These are phyloP conservation scores for Curvularia hawaiiensis DNA, from an alignment of 2,329 filamentous ascomycete genomes.

Conservation along the genomic window DNA sequence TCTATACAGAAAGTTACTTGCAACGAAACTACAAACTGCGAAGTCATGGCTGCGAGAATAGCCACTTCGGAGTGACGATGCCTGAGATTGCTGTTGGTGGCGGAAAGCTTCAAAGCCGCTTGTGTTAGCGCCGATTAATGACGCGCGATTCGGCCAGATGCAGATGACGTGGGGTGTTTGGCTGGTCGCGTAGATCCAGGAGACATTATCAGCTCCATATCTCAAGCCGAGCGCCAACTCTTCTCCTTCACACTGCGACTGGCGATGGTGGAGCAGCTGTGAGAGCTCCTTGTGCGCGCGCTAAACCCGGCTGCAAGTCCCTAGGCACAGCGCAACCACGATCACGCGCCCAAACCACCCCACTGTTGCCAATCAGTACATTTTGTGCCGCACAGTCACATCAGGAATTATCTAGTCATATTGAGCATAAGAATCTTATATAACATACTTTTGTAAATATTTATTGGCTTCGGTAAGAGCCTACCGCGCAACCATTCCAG, in stretches of 20 bases:
- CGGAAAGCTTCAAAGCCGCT: constrained; percentile 2
- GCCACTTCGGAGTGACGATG: neutral
- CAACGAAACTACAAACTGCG: too few relatives aligned
- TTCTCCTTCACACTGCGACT: neutral
- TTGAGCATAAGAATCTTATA: neutral
- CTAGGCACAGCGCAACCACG: constrained; percentile 6
- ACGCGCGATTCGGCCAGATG: constrained; percentile 15
- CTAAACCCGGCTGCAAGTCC: constrained; percentile 19
- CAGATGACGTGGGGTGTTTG: constrained; percentile 21
- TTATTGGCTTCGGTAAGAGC: neutral
- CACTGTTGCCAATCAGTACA: constrained; percentile 6
- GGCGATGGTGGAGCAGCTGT: constrained; percentile 6
- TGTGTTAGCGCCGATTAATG: constrained; percentile 19
- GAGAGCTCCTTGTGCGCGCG: constrained; percentile 4
- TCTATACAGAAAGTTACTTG: neutral
- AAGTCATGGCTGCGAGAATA: neutral
- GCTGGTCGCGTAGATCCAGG: constrained; percentile 2
- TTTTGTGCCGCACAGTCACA: constrained; percentile 4
- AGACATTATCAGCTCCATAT: neutral
- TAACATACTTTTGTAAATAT: too few relatives aligned
- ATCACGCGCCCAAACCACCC: constrained; percentile 13
- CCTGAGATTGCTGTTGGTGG: neutral
- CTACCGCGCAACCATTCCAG: neutral
- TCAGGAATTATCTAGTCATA: neutral
- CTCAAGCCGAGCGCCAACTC: neutral